Percentiles rank a stretch among this genome's conserved stretches.
Evolutionary conservation across 768 basidiomycete genomes (phyloP).

Genomic region (Saitozyma sp.): DNA sequence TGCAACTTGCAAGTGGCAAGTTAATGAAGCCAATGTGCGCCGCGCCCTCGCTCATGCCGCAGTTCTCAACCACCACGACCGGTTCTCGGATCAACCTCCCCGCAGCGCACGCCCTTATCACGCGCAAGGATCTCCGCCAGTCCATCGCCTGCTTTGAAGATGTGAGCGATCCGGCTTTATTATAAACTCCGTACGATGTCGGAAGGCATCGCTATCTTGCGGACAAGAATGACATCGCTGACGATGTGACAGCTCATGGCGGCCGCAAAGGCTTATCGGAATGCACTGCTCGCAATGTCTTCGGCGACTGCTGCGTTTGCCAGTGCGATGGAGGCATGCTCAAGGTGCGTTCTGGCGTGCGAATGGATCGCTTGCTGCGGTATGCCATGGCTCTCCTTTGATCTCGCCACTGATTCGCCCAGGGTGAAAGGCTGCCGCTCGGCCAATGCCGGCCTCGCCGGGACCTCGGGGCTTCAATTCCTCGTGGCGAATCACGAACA

Average conservation of each 20-base stretch:
- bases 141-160: conserved; percentile 50
- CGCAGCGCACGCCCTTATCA: conserved; percentile 41
- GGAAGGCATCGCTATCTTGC: not conserved
- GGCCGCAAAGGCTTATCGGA: conserved; percentile 74
- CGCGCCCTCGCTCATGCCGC: not conserved
- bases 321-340: conserved; percentile 78
- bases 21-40: not conserved
- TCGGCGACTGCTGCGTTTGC: conserved; percentile 82
- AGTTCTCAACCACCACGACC: conserved; percentile 50
- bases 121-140: conserved; percentile 45
- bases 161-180: conserved; percentile 12
- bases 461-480: conserved; percentile 83
- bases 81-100: conserved; percentile 43
- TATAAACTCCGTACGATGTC: not conserved
- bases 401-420: conserved; percentile 54
- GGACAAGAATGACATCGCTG: no score
- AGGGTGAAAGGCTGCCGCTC: conserved; percentile 46
- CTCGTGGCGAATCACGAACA: conserved; percentile 91
- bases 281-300: conserved; percentile 76
- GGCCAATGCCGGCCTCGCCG: conserved; percentile 70
- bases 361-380: conserved; percentile 60
- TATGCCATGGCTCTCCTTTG: conserved; percentile 51
- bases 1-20: not conserved
- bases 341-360: conserved; percentile 61
- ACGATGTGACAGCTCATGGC: conserved; percentile 63